Evolutionary conservation across 2,329 filamentous ascomycete genomes (phyloP).

Genomic region (Microdochium paspali): DNA sequence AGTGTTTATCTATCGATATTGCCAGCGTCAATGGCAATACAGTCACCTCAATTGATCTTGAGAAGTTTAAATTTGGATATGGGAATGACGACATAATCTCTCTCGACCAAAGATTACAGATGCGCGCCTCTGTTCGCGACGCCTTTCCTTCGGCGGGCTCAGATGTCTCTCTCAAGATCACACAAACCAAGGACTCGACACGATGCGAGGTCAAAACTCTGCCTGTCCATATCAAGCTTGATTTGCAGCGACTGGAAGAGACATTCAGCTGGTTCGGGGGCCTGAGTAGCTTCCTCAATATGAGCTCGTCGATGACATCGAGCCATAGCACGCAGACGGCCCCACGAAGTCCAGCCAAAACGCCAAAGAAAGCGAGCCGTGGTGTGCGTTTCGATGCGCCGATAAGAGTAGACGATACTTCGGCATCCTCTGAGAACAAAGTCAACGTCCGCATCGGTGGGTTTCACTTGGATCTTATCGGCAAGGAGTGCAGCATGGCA

Average conservation of each 20-base stretch:
- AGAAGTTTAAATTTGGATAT: conserved; percentile 55
- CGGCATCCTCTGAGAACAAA: conserved; percentile 48
- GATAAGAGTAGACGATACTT: conserved; percentile 36
- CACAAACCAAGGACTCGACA: conserved; percentile 31
- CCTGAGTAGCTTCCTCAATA: conserved; percentile 79
- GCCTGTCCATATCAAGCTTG: conserved; percentile 65
- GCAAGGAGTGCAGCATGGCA: conserved; percentile 64
- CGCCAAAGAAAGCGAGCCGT: conserved; percentile 30
- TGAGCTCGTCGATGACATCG: conserved; percentile 76
- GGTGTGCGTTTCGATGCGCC: conserved; percentile 51
- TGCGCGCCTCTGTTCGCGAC: conserved; percentile 50
- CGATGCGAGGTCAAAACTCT: conserved; percentile 63
- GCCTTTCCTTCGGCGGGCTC: conserved; percentile 46
- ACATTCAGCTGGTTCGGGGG: conserved; percentile 85
- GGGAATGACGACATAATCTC: conserved; percentile 52
- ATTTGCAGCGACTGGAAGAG: conserved; percentile 75
- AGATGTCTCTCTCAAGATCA: conserved; percentile 46
- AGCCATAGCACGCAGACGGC: conserved; percentile 38
- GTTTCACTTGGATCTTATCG: conserved; percentile 64
- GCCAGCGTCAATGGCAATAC: conserved; percentile 15
- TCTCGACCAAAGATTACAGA: conserved; percentile 47
- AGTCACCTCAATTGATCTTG: conserved; percentile 33
- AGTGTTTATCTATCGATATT: conserved; percentile 28
- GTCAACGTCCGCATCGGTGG: conserved; percentile 70
- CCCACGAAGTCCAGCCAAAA: conserved; percentile 24